Evolutionary conservation across 2,329 filamentous ascomycete genomes (phyloP), one percentile per base, ranked within the genome.

Genomic region (Calonectria honghensis): DNA sequence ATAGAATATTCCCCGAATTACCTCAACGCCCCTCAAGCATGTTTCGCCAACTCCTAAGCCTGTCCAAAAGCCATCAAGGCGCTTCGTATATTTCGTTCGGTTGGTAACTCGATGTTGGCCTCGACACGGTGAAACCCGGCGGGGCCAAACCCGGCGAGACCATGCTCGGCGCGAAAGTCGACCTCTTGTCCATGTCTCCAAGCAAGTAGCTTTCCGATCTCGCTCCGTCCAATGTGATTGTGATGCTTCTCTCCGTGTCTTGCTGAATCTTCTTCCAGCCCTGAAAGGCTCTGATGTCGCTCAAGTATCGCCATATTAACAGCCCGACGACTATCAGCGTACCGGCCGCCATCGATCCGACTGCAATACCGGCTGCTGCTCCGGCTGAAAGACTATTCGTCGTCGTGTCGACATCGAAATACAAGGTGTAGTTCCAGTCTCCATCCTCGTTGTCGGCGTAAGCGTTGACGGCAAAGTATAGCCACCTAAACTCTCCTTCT

Each of bases 201-300:
- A 57, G 52, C 7, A 57, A 6, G 29, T n/a, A 57, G 18, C 31
- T 57, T 16, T 29, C 20, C 7, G 52, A 57, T 14, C 20, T 32
- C 4, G 35, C 16, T 35, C 18, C 52, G 2, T 57, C 18, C 29
- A 32, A 10, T 11, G 52, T 32, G 31, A 57, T 31, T 11, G 52
- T 32, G 31, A 57, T 31, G 20, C 52, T 31, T 57, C 16, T 3
- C 20, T n/a, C 31, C 18, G 29, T 32, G 16, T 57, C 52, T n/a
- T n/a, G 6, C 9, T 32, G 52, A n/a, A 27, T 4, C 52, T 35
- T 57, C 31, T 35, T 57, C 52, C 52, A 57, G 52, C 24, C 52
- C 31, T 57, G 52, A 16, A 57, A 57, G 16, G 52, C 52, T 57
- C 31, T 57, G 31, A 57, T 57, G 16, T 57, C 52, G 7, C 18